These are phyloP conservation scores for Obelidium mucronatum DNA, from an alignment of 192 early-diverging fungal genomes.

Conservation along the genomic window DNA sequence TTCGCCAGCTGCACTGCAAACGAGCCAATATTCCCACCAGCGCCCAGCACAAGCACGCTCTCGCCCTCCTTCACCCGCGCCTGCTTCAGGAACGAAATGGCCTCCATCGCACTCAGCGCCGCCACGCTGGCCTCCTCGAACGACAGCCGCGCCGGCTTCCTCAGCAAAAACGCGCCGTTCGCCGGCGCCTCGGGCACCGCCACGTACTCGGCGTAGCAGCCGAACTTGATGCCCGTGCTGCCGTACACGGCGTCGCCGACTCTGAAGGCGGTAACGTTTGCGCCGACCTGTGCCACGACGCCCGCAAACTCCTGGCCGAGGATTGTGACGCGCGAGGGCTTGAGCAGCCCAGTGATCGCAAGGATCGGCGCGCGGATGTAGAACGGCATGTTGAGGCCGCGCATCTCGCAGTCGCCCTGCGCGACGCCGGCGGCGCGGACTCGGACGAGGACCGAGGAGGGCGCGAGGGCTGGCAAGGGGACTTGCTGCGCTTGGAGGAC, in stretches of 20 bases:
- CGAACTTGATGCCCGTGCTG: background rate
- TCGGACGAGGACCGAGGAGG: slow-evolving; percentile 26
- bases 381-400: slow-evolving; percentile 14
- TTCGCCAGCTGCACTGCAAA: slow-evolving; percentile 57
- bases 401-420: slow-evolving; percentile 35
- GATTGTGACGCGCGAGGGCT: background rate
- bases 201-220: slow-evolving; percentile 2
- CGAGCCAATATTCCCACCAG: slow-evolving; percentile 41
- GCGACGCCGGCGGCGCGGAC: slow-evolving; percentile 28
- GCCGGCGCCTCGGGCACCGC: background rate
- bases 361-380: slow-evolving; percentile 14
- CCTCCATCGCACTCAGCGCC: slow-evolving; percentile 4
- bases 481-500: background rate
- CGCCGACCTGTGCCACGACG: slow-evolving; percentile 35
- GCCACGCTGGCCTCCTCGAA: background rate
- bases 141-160: background rate
- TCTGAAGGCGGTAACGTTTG: slow-evolving; percentile 31
- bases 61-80: background rate
- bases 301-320: slow-evolving; percentile 45
- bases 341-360: background rate
- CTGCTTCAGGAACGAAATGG: background rate
- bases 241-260: slow-evolving; percentile 41
- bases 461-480: background rate
- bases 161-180: background rate
- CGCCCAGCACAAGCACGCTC: slow-evolving; percentile 1